A percentile compares a stretch with the other conserved stretches of the same genome.
phyloP scores from a whole-genome alignment of 768 basidiomycete genomes.

The Suillus subaureus region DNA sequence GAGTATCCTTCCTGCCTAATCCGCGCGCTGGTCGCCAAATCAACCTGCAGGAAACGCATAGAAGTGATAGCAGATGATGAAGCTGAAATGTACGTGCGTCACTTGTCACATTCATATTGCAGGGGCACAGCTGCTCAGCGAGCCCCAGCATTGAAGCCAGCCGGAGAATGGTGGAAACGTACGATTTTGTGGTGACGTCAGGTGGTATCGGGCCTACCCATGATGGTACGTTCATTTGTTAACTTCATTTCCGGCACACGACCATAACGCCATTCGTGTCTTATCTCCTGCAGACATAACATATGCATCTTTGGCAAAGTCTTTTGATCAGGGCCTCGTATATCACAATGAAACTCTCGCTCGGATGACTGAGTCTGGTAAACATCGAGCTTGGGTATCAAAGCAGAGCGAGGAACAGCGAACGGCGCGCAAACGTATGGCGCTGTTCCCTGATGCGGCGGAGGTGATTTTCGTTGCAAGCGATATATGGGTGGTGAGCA shows the following conservation, averaged over 20 bases:
- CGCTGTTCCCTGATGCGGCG: conserved; percentile 76
- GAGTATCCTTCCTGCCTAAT: conserved; percentile 21
- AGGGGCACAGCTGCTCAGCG: conserved; percentile 5
- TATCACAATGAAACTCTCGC: conserved; percentile 78
- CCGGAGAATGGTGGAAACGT: conserved; percentile 72
- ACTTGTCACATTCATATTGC: not conserved
- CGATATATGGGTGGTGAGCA: conserved; percentile 84
- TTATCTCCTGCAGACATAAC: conserved; percentile 70
- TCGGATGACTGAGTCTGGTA: conserved; percentile 68
- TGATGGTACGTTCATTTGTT: conserved; percentile 55
- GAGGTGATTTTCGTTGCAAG: conserved; percentile 80
- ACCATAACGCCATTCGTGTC: conserved; percentile 4
- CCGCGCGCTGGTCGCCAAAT: conserved; percentile 17
- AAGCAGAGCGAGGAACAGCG: conserved; percentile 75
- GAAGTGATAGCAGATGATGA: conserved; percentile 93
- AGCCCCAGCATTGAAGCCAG: conserved; percentile 77
- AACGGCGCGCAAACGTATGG: conserved; percentile 84
- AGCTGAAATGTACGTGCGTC: conserved; percentile 72
- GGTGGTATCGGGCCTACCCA: conserved; percentile 94
- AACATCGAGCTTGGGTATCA: conserved; percentile 54
- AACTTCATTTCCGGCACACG: not conserved
- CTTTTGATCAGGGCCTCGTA: conserved; percentile 70
- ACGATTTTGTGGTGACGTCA: conserved; percentile 89
- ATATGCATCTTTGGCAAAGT: conserved; percentile 82
- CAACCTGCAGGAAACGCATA: conserved; percentile 65